Base-by-base conservation (phyloP, 2,329 filamentous ascomycete species). In the Fusarium concolor region DNA sequence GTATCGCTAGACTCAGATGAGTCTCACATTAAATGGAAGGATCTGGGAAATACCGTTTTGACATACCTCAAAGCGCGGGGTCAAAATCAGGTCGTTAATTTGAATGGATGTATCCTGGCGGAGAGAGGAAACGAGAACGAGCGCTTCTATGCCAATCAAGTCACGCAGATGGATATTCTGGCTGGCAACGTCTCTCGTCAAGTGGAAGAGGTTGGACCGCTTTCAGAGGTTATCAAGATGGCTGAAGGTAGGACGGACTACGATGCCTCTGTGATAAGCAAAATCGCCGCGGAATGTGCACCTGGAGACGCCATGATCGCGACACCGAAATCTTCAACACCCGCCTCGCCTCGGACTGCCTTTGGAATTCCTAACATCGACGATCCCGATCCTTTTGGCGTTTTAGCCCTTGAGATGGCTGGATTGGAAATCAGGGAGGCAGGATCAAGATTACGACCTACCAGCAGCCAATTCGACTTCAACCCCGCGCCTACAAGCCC, bases 371-470 rank as follows among this genome's bases (percentile, higher is more conserved):
- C 93, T 1, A 89, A 90, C 66, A 80, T 83, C 5, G 89, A 94
- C 55, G 95, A 98, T 72, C 94, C 94, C 0, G 95, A 98, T 76
- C 95, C 95, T 1, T 98, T 92, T 75, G 95, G 95, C 24, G 92
- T 97, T 26, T 86, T 94, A 67, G 94, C 95, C 10, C 81, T 98
- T n/a, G 93, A 97, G 76, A 90, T 93, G 82, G 92, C 94, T 63
- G 95, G 95, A 4, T 82, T 97, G 56, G 92, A 95, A 72, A 96
- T 98, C 69, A 88, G 92, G 52, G 94, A 97, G 80, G 94, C 94
- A n/a, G 94, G 93, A 33, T 87, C 89, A 49, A 75, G 74, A 9
- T 84, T 87, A 54, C 85, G 93, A 56, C 93, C 94, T 4, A 84
- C 87, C 24, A 93, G 90, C 81, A 93, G 90, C 59, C 88, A 91